phyloP scores from a whole-genome alignment of 2,329 filamentous ascomycete species.

The Phoma sp. region DNA sequence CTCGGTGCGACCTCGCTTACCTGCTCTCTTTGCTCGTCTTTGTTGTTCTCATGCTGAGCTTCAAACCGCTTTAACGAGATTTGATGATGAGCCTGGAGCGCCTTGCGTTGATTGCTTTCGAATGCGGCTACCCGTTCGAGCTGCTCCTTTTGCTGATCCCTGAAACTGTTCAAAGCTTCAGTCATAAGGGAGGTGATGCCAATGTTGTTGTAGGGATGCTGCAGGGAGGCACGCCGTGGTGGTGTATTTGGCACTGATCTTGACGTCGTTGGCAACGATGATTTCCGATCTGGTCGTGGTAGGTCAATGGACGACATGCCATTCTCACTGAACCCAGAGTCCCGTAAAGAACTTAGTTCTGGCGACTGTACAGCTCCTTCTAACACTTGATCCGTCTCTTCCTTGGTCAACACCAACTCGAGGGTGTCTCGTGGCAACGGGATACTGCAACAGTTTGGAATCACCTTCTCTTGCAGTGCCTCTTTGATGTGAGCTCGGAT shows the following conservation, averaged over 20 bases:
- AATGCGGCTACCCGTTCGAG: slow-evolving; percentile 39
- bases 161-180: slow-evolving; percentile 36
- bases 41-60: slow-evolving; percentile 27
- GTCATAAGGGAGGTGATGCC: slow-evolving; percentile 31
- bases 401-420: slow-evolving; percentile 45
- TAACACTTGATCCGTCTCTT: slow-evolving; percentile 44
- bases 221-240: slow-evolving; percentile 10
- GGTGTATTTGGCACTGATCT: slow-evolving; percentile 14
- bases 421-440: slow-evolving; percentile 50
- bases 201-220: slow-evolving; percentile 7
- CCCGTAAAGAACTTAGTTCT: slow-evolving; percentile 23
- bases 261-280: slow-evolving; percentile 11
- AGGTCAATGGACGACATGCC: slow-evolving; percentile 31
- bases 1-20: slow-evolving; percentile 25
- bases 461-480: slow-evolving; percentile 37
- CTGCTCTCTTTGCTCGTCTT: slow-evolving; percentile 33
- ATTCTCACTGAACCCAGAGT: slow-evolving; percentile 39
- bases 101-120: slow-evolving; percentile 42
- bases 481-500: slow-evolving; percentile 45
- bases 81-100: slow-evolving; percentile 34
- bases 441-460: slow-evolving; percentile 51
- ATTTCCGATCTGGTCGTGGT: slow-evolving; percentile 12
- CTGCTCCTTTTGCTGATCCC: slow-evolving; percentile 37
- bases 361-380: slow-evolving; percentile 21
- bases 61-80: slow-evolving; percentile 29